Evolutionary conservation across 768 basidiomycete genomes (phyloP).

Genomic region (Calocybe indica): DNA sequence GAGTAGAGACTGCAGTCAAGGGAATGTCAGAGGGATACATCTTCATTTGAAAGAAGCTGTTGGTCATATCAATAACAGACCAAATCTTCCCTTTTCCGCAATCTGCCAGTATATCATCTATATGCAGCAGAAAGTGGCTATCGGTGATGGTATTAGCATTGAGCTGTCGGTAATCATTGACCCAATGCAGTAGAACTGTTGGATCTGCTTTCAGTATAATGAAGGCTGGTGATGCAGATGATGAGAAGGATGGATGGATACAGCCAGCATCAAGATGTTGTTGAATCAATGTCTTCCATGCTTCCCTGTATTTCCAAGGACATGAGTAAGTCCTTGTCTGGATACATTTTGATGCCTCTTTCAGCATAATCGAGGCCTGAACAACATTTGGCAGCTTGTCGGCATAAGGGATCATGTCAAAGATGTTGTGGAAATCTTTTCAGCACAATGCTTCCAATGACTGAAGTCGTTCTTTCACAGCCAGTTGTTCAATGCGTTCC

Average conservation of each 20-base stretch:
- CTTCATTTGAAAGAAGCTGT: constrained; percentile 29
- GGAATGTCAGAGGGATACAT: constrained; percentile 20
- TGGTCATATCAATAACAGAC: constrained; percentile 29
- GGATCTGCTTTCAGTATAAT: constrained; percentile 28
- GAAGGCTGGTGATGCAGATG: constrained; percentile 29
- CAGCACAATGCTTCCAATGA: background rate
- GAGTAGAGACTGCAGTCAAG: constrained; percentile 28
- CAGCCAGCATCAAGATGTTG: constrained; percentile 25
- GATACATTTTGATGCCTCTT: constrained; percentile 20
- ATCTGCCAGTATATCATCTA: constrained; percentile 26
- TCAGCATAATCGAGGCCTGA: constrained; percentile 15
- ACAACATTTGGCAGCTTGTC: constrained; percentile 16
- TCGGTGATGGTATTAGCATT: constrained; percentile 25
- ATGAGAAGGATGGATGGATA: constrained; percentile 19
- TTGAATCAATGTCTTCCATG: constrained; percentile 25
- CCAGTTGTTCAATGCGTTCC: background rate
- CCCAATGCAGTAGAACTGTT: constrained; percentile 23
- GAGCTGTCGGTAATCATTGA: constrained; percentile 25
- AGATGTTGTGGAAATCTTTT: constrained; percentile 13
- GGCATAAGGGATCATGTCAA: constrained; percentile 21
- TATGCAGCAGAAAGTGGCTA: constrained; percentile 18
- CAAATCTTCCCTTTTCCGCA: constrained; percentile 27
- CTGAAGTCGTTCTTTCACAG: background rate
- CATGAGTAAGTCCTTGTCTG: constrained; percentile 21
- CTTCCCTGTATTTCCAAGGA: constrained; percentile 24